Base-by-base conservation (phyloP, 495 filamentous ascomycete genomes). In the Durotheca rogersii region DNA sequence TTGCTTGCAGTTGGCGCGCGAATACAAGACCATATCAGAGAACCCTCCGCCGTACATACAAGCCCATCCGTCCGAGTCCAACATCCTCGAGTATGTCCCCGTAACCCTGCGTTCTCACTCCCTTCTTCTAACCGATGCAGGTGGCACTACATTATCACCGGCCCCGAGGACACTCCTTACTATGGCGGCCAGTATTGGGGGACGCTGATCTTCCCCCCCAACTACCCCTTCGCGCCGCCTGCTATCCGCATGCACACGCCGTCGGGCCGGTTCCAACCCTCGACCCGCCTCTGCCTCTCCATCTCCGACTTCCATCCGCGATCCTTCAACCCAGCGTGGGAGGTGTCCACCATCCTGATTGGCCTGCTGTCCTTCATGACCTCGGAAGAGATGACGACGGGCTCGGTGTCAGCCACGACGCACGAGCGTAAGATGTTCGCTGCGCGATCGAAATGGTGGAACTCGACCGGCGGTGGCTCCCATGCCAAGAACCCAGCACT, bases 191-290 rank as follows among this genome's bases (percentile, higher is more conserved):
- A 98, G 66, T 98, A 97, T 73, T 98, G 93, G 93, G 93, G 93
- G 31, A 96, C 94, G 1, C 74, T 98, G 27, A 85, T 92, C 45
- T 98, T 98, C 68, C 93, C 93, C 17, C 82, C 90, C 6, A 89
- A 95, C 73, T 98, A 98, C 67, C 93, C 93, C 16, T 98, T 96
- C 68, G 91, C 91, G 7, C 94, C 94, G 19, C 93, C 93, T 9
- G 90, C 94, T 4, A 97, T 98, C 69, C 88, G 91, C 56, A 97
- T 98, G 93, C 93, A 97, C 73, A 98, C 93, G 0, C 93, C 93
- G 30, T 90, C 85, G 18, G 93, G 92, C 53, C 85, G 92, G 66
- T 98, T 98, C 74, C 90, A 95, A 65, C 89, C 90, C 7, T 89
- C 84, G 1, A 90, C 88, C 7, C 84, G 94, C 14, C 83, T 98